phyloP scores from a whole-genome alignment of 202 grass and related monocot species.

The Zizania palustris region DNA sequence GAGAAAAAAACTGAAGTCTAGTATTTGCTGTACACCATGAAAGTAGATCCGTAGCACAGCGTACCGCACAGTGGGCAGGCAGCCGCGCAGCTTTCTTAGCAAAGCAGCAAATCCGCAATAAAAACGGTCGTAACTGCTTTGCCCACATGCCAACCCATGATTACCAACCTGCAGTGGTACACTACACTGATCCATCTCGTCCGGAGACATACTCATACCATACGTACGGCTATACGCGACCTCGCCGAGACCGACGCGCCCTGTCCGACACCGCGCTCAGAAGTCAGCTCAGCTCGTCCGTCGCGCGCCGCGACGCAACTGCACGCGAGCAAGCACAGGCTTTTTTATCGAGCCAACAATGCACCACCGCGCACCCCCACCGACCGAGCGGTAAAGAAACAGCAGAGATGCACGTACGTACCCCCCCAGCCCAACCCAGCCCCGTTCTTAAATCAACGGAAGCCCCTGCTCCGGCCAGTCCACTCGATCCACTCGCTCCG shows the following conservation, averaged over 20 bases:
- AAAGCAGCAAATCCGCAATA: background rate
- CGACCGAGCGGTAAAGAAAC: conserved; percentile 45
- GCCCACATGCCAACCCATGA: background rate
- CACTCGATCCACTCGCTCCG: background rate
- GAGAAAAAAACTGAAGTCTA: no score
- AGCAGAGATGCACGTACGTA: conserved; percentile 9
- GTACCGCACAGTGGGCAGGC: background rate
- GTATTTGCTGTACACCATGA: no score
- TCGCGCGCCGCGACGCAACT: no score
- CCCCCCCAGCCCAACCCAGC: background rate
- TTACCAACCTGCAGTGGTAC: background rate
- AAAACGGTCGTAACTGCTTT: background rate
- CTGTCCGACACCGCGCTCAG: background rate
- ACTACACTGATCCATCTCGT: background rate
- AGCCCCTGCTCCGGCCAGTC: background rate
- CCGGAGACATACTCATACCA: conserved; percentile 28
- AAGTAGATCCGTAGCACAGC: no score
- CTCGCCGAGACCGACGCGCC: no score
- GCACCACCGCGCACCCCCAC: conserved; percentile 35
- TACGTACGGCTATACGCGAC: background rate
- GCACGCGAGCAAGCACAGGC: background rate
- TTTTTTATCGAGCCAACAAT: conserved; percentile 32
- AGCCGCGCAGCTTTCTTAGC: background rate
- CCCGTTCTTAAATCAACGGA: background rate
- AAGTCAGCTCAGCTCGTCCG: no score